Evolutionary conservation across 2,329 filamentous ascomycete species (phyloP).

Genomic region (Neonectria faginata): DNA sequence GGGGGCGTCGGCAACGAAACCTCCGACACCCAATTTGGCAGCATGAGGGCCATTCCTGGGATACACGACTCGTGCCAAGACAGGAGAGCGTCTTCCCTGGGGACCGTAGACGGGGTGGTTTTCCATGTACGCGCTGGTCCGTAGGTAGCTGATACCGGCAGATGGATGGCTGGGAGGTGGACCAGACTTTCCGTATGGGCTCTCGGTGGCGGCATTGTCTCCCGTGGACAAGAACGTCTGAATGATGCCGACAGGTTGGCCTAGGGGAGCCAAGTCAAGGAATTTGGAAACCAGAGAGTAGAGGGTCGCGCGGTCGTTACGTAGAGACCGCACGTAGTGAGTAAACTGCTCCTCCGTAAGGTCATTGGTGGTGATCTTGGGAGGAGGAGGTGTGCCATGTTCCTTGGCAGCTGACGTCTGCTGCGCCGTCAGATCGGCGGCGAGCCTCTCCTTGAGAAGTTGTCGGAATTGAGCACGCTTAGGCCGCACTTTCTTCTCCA

Average conservation of each 20-base stretch:
- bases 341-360: constrained; percentile 65
- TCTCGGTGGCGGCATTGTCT: constrained; percentile 46
- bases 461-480: constrained; percentile 66
- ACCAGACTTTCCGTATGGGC: constrained; percentile 63
- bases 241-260: constrained; percentile 46
- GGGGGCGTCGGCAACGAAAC: constrained; percentile 62
- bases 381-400: constrained; percentile 48
- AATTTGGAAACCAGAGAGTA: constrained; percentile 69
- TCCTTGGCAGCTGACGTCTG: constrained; percentile 55
- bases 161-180: constrained; percentile 73
- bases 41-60: constrained; percentile 53
- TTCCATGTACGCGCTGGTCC: constrained; percentile 65
- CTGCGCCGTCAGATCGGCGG: constrained; percentile 57
- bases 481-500: constrained; percentile 65
- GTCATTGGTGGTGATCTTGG: constrained; percentile 47
- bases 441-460: constrained; percentile 63
- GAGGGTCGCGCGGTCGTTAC: constrained; percentile 62
- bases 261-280: constrained; percentile 70
- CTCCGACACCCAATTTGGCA: constrained; percentile 65
- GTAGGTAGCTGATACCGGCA: constrained; percentile 71
- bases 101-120: constrained; percentile 73
- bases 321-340: constrained; percentile 64
- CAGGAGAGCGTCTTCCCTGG: constrained; percentile 61
- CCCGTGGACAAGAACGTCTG: constrained; percentile 42
- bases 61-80: constrained; percentile 63